Conservation (phyloP, 805 yeast genomes). For the Monosporozyma unispora region DNA sequence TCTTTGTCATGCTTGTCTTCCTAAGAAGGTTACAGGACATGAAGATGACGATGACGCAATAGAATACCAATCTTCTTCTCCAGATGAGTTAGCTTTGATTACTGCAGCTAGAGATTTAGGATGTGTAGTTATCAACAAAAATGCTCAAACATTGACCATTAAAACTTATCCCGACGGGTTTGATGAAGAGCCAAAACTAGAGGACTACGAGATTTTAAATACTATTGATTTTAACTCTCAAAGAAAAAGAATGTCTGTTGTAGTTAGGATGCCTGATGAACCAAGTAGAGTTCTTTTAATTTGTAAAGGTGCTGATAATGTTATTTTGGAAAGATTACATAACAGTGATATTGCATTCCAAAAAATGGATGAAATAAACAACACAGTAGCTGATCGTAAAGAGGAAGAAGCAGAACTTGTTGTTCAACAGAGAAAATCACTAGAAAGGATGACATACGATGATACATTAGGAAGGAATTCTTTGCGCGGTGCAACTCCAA, state of each 20-base stretch:
- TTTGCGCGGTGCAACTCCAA: conserved; percentile 26
- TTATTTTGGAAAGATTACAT: conserved; percentile 66
- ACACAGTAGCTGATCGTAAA: conserved; percentile 52
- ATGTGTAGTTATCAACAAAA: conserved; percentile 66
- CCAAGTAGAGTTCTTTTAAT: conserved; percentile 56
- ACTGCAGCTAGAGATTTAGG: conserved; percentile 96
- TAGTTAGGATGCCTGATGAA: conserved; percentile 63
- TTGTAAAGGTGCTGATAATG: conserved; percentile 94
- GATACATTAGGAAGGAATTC: conserved; percentile 25
- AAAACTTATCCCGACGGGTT: conserved; percentile 81
- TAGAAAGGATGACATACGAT: conserved; percentile 27
- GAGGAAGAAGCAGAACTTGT: conserved; percentile 70
- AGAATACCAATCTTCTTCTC: conserved; percentile 88
- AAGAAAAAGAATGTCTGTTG: conserved; percentile 90
- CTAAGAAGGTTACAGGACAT: conserved; percentile 35
- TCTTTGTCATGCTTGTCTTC: conserved; percentile 83
- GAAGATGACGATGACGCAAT: conserved; percentile 38
- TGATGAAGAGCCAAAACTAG: conserved; percentile 51
- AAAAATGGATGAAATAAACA: conserved; percentile 58
- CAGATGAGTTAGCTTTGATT: conserved; percentile 90
- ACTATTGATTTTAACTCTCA: conserved; percentile 77
- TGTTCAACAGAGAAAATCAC: conserved; percentile 46
- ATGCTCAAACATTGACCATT: conserved; percentile 49
- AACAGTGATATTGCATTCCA: conserved; percentile 47
- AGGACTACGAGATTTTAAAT: conserved; percentile 67